phyloP scores from a whole-genome alignment of 495 filamentous ascomycete species.

The Aspergillus conjunctus region DNA sequence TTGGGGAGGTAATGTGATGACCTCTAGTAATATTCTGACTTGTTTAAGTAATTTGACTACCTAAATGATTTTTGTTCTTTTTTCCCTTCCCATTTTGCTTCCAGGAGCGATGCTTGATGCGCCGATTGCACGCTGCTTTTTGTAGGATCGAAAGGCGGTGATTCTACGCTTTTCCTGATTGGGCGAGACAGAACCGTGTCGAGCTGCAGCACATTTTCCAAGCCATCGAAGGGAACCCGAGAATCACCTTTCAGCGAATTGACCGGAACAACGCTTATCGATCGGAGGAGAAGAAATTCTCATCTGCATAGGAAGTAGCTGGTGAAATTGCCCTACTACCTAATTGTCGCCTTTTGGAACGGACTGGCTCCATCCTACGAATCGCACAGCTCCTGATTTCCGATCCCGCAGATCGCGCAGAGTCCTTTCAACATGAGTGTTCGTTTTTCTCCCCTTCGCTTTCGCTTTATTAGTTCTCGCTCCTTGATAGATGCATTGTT shows the following conservation, averaged over 20 bases:
- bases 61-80: not conserved
- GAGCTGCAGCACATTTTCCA: constrained; percentile 44
- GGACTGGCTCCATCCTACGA: constrained; percentile 14
- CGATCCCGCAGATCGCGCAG: constrained; percentile 11
- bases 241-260: constrained; percentile 18
- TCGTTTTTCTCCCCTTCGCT: constrained; percentile 23
- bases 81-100: too few relatives aligned
- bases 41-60: constrained; percentile 19
- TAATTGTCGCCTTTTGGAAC: constrained; percentile 3
- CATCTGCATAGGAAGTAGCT: not conserved
- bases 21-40: constrained; percentile 7
- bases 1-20: not conserved
- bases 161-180: constrained; percentile 26
- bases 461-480: not conserved
- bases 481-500: not conserved
- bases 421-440: constrained; percentile 44
- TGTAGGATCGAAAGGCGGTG: constrained; percentile 31
- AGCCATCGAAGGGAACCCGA: constrained; percentile 12
- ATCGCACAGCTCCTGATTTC: constrained; percentile 6
- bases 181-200: constrained; percentile 25
- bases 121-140: constrained; percentile 1
- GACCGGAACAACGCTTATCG: constrained; percentile 16
- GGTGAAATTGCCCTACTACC: not conserved
- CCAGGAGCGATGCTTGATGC: too few relatives aligned
- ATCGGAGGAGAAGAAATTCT: constrained; percentile 13